Evolutionary conservation across 1,284 basidiomycete genomes (phyloP), one percentile per base, ranked within the genome.

Genomic region (Apiotrichum domesticum): DNA sequence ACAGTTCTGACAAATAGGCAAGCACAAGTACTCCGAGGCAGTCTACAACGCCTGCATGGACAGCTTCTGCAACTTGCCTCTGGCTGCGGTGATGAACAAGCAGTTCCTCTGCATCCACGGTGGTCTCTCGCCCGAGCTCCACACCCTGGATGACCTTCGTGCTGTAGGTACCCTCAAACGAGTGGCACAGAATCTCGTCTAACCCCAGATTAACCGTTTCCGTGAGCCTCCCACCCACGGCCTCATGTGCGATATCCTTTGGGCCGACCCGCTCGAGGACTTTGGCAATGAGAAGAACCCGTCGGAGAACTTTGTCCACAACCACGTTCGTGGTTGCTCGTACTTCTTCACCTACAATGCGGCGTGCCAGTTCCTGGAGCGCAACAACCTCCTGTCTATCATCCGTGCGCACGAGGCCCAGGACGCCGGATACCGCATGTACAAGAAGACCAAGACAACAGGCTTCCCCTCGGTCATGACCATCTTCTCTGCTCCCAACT

Each of bases 271-370:
- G 7, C 81, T 93, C 1, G 92, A 96, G 74, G 91, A 94, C 73
- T 96, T 95, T 73, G 92, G 90, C 5, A 85, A 85, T 56, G 92
- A 95, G 78, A 93, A 91, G 79, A 88, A 83, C 41, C 81, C 82
- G 35, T 88, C 90, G 57, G 87, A 84, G 63, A 72, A 67, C 43
- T 96, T 94, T 72, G 72, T 95, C 41, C 92, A 95, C 72, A 96
- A 95, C 70, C 90, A 94, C 69, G 91, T 95, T 49, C 83, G 92
- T 62, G 92, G 92, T n/a, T 96, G 92, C 76, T 90, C 87, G 9
- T 96, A 89, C 78, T 96, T 96, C 81, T 95, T 93, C 80, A 94
- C 90, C 85, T 94, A 94, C 73, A 86, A 88, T 67, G 92, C 92
- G 11, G 91, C 90, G 10, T 96, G 93, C 70, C 84, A 90, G 67